These are phyloP conservation scores for Cercospora sp. DNA, from an alignment of 2,329 filamentous ascomycete species.

Conservation along the genomic window DNA sequence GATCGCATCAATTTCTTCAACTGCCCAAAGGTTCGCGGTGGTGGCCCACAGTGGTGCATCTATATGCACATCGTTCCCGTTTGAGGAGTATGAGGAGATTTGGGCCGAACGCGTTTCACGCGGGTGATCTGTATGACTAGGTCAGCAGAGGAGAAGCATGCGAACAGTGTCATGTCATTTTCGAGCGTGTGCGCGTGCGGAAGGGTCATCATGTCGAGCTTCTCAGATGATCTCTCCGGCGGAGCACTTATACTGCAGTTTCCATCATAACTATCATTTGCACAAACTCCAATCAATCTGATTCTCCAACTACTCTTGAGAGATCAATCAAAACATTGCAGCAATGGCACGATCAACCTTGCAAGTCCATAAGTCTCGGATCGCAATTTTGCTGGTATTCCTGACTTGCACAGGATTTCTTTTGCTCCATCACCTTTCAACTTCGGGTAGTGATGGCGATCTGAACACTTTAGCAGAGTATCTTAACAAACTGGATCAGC, in stretches of 20 bases:
- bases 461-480: no score
- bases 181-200: background rate
- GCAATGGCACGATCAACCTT: no score
- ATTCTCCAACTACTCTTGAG: background rate
- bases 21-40: background rate
- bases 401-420: no score
- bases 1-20: background rate
- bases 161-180: background rate
- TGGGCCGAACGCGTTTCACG: background rate
- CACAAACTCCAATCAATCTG: background rate
- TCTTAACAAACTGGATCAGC: no score
- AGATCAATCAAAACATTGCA: background rate
- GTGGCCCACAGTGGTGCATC: background rate
- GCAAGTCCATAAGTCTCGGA: no score
- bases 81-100: background rate
- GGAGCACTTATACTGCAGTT: background rate
- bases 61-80: slow-evolving; percentile 5
- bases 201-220: background rate
- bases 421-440: no score
- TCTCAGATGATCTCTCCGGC: background rate
- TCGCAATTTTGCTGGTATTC: no score
- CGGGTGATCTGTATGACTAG: background rate
- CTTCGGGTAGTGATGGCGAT: no score
- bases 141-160: background rate
- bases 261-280: background rate